phyloP scores from a whole-genome alignment of 139 green algal species.

The Haematococcus lacustris region DNA sequence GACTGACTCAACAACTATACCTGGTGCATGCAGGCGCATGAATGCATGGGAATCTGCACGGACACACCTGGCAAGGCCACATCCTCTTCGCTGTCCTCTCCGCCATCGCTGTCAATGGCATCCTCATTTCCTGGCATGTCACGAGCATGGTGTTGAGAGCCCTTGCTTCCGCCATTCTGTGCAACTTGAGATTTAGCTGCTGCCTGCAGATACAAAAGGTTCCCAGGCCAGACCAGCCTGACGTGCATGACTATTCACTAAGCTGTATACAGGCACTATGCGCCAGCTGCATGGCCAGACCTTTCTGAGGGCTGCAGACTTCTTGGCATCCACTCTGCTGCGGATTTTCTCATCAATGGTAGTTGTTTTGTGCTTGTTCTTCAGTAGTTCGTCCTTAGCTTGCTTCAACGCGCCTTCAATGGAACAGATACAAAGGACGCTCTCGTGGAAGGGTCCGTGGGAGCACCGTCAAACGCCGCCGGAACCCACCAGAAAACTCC shows the following conservation, averaged over 20 bases:
- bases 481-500: conserved; percentile 60
- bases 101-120: conserved; percentile 15
- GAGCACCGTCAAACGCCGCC: not conserved
- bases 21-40: not conserved
- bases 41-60: not conserved
- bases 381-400: conserved; percentile 29
- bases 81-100: conserved; percentile 22
- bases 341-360: conserved; percentile 63
- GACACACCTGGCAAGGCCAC: conserved; percentile 31
- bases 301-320: not conserved
- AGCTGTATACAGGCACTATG: not conserved
- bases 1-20: not conserved
- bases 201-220: too few relatives aligned
- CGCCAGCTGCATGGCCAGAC: not conserved
- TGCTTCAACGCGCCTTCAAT: conserved; percentile 44
- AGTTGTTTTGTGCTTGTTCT: conserved; percentile 21
- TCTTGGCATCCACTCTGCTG: conserved; percentile 16
- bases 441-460: not conserved
- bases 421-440: not conserved
- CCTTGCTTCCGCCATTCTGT: not conserved
- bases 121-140: conserved; percentile 20
- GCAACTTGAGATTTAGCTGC: not conserved
- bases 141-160: not conserved
- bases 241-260: not conserved
- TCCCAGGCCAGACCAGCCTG: not conserved